Evolutionary conservation across 2,329 filamentous ascomycete species (phyloP).

Genomic region (Capronia americana): DNA sequence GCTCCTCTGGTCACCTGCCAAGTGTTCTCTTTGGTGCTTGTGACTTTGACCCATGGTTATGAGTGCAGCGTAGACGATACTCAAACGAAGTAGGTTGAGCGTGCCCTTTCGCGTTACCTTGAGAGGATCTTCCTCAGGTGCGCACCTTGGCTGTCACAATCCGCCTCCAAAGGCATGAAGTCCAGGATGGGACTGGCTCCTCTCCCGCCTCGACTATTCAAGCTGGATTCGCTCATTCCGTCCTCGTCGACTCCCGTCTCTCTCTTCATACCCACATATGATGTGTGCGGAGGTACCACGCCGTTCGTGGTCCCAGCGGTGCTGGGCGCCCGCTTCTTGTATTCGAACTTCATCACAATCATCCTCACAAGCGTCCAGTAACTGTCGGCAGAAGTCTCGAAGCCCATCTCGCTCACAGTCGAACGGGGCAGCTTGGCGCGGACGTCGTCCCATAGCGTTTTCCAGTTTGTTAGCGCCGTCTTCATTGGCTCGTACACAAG

Average conservation of each 20-base stretch:
- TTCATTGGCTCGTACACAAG: constrained; percentile 42
- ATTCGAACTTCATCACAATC: constrained; percentile 33
- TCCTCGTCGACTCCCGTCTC: constrained; percentile 8
- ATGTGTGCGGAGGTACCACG: neutral
- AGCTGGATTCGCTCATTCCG: constrained; percentile 10
- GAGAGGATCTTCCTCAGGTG: constrained; percentile 34
- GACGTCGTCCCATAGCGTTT: constrained; percentile 47
- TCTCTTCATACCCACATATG: neutral
- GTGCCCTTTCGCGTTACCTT: neutral
- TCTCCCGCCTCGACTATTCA: constrained; percentile 3
- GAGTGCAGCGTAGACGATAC: neutral
- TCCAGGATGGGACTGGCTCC: constrained; percentile 21
- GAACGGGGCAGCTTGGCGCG: constrained; percentile 42
- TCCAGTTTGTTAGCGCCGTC: constrained; percentile 49
- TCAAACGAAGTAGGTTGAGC: neutral
- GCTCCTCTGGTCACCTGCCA: neutral
- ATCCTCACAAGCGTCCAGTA: constrained; percentile 36
- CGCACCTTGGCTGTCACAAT: constrained; percentile 35
- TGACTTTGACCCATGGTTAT: neutral
- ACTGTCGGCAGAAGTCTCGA: constrained; percentile 40
- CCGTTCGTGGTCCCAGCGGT: constrained; percentile 14
- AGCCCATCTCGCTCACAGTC: constrained; percentile 50
- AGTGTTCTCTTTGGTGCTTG: neutral
- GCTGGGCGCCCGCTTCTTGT: constrained; percentile 13
- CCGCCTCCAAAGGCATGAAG: constrained; percentile 35